phyloP scores from a whole-genome alignment of 768 basidiomycete genomes.

The Leucosporidium creatinivorum region DNA sequence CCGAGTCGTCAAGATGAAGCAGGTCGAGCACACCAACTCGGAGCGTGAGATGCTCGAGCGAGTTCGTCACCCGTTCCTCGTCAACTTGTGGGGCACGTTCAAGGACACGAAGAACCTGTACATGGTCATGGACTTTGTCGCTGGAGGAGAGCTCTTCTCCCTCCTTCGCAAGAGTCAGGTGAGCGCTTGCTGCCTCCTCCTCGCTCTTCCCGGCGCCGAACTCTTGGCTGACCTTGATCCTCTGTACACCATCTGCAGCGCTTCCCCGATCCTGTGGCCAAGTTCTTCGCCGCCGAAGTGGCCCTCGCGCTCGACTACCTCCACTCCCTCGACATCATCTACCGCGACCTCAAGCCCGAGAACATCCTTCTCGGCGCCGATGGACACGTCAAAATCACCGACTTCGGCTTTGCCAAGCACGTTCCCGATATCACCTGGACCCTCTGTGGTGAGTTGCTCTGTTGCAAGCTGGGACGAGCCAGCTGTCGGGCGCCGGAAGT shows the following conservation, averaged over 20 bases:
- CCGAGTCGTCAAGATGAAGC: slow-evolving; percentile 59
- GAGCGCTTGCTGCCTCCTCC: neutral
- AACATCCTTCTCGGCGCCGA: slow-evolving; percentile 39
- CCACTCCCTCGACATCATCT: slow-evolving; percentile 95
- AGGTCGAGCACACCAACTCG: slow-evolving; percentile 96
- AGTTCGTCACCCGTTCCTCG: slow-evolving; percentile 90
- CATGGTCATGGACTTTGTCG: slow-evolving; percentile 65
- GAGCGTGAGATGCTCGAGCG: slow-evolving; percentile 82
- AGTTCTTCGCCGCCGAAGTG: slow-evolving; percentile 95
- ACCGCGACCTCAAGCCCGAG: slow-evolving; percentile 88
- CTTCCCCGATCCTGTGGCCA: slow-evolving; percentile 94
- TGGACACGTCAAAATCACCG: slow-evolving; percentile 90
- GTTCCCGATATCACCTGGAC: slow-evolving; percentile 99
- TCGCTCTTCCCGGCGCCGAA: neutral
- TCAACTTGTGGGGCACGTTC: slow-evolving; percentile 86
- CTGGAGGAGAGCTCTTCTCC: slow-evolving; percentile 95
- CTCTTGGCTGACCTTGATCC: neutral
- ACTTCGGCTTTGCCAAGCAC: slow-evolving; percentile 91
- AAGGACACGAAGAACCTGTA: slow-evolving; percentile 95
- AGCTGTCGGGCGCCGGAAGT: neutral
- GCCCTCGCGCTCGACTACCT: slow-evolving; percentile 91
- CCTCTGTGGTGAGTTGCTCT: slow-evolving; percentile 51
- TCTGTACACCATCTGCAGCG: slow-evolving; percentile 58
- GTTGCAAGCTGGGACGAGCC: neutral
- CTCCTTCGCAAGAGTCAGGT: slow-evolving; percentile 58